phyloP scores from a whole-genome alignment of 169 alveolate genomes.

The Eimeria sp. region DNA sequence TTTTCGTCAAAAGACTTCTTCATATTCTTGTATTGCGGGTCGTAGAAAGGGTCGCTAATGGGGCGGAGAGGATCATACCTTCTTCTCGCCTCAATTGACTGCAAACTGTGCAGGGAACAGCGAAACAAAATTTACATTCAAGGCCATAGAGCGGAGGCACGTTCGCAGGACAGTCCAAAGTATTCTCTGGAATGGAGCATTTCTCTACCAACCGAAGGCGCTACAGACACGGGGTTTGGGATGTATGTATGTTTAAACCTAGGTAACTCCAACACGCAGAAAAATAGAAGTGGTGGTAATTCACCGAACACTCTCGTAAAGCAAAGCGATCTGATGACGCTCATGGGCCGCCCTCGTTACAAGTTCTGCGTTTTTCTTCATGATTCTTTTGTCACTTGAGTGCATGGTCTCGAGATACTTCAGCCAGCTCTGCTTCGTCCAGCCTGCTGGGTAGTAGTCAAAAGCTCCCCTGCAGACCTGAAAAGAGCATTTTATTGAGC shows the following conservation, averaged over 20 bases:
- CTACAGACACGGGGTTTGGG: neutral
- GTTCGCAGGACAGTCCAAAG: neutral
- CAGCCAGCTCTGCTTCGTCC: slow-evolving; percentile 77
- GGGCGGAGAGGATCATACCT: slow-evolving; percentile 67
- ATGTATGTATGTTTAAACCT: neutral
- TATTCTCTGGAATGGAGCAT: neutral
- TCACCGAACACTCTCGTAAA: slow-evolving; percentile 68
- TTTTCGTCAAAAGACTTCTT: slow-evolving; percentile 46
- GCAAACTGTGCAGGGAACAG: neutral
- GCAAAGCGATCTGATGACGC: slow-evolving; percentile 33
- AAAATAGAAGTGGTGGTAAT: neutral
- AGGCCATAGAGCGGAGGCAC: neutral
- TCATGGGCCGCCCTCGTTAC: slow-evolving; percentile 61
- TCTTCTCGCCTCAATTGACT: slow-evolving; percentile 66
- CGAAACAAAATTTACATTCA: neutral
- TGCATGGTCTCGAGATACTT: slow-evolving; percentile 76
- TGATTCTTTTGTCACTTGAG: slow-evolving; percentile 34
- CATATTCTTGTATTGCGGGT: slow-evolving; percentile 60
- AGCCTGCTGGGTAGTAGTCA: slow-evolving; percentile 77
- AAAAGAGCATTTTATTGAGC: neutral
- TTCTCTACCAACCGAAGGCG: neutral
- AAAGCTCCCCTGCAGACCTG: slow-evolving; percentile 79
- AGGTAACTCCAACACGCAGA: neutral
- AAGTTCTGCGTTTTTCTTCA: slow-evolving; percentile 49
- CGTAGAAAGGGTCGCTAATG: slow-evolving; percentile 43